A percentile compares a stretch with the other conserved stretches of the same genome.
These are phyloP conservation scores for Talaromyces sp. DNA, from an alignment of 2,329 filamentous ascomycete species.

Conservation along the genomic window DNA sequence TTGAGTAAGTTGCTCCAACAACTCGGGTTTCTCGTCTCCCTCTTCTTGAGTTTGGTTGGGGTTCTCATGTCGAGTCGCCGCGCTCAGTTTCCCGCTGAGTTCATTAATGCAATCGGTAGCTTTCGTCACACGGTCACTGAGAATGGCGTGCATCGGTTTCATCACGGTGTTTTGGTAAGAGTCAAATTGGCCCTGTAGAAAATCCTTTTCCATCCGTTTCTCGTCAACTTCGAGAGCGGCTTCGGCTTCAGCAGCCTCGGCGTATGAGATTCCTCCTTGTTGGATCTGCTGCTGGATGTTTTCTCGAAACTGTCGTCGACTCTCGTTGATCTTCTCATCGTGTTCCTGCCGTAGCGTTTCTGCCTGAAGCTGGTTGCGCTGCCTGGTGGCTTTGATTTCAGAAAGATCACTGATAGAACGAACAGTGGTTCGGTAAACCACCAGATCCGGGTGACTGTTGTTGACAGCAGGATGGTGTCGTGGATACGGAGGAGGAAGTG, in stretches of 20 bases:
- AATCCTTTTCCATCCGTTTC: conserved; percentile 61
- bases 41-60: conserved; percentile 89
- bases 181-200: conserved; percentile 75
- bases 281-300: conserved; percentile 76
- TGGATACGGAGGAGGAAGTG: conserved; percentile 87
- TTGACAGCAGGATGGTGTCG: conserved; percentile 93
- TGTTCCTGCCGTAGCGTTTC: conserved; percentile 49
- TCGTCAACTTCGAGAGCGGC: conserved; percentile 68
- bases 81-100: conserved; percentile 65
- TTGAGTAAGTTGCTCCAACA: conserved; percentile 88
- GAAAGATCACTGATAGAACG: conserved; percentile 66
- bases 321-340: conserved; percentile 48
- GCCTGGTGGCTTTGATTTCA: conserved; percentile 64
- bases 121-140: conserved; percentile 67
- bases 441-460: conserved; percentile 89
- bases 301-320: conserved; percentile 60
- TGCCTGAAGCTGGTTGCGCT: conserved; percentile 45
- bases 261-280: conserved; percentile 71
- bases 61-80: conserved; percentile 60
- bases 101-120: conserved; percentile 74
- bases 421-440: conserved; percentile 67
- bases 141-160: conserved; percentile 73
- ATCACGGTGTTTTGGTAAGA: conserved; percentile 76
- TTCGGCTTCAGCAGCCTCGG: conserved; percentile 76
- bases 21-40: conserved; percentile 88